Conservation (phyloP, 352 stramenopile species). For the Phytophthora citrophthora region DNA sequence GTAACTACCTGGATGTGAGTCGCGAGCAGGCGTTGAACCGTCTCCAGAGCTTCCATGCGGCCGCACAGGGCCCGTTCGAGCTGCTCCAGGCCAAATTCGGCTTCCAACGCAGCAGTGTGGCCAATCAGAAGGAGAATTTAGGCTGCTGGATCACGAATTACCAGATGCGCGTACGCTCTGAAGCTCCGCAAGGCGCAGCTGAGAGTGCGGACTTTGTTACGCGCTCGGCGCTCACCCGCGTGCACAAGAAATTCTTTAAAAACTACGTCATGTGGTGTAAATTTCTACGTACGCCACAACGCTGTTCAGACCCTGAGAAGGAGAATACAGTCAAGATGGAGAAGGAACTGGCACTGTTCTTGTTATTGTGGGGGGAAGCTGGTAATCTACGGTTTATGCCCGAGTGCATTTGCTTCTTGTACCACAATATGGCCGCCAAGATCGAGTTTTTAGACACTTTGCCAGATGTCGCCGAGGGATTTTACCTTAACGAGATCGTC, state of each 20-base stretch:
- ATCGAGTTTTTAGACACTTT: constrained; percentile 66
- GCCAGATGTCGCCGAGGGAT: constrained; percentile 53
- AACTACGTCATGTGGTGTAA: constrained; percentile 96
- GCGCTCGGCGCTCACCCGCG: constrained; percentile 54
- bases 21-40: constrained; percentile 64
- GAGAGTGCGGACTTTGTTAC: constrained; percentile 52
- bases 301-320: constrained; percentile 62
- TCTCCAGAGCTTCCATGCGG: constrained; percentile 64
- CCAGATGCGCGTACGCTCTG: constrained; percentile 66
- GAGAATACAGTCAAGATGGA: constrained; percentile 54
- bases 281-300: constrained; percentile 89
- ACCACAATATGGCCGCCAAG: constrained; percentile 78
- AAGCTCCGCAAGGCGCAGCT: constrained; percentile 37
- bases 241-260: constrained; percentile 88
- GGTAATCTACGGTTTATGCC: constrained; percentile 90
- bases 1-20: constrained; percentile 83
- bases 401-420: constrained; percentile 90
- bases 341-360: constrained; percentile 79
- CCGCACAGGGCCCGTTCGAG: constrained; percentile 63
- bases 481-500: constrained; percentile 73
- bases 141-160: constrained; percentile 88
- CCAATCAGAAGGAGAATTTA: constrained; percentile 89
- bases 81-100: constrained; percentile 82
- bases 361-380: constrained; percentile 86
- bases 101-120: constrained; percentile 77